Evolutionary conservation across 2,329 filamentous ascomycete species (phyloP), one percentile per base, ranked within the genome.

Genomic region (Colletotrichum spinosum): DNA sequence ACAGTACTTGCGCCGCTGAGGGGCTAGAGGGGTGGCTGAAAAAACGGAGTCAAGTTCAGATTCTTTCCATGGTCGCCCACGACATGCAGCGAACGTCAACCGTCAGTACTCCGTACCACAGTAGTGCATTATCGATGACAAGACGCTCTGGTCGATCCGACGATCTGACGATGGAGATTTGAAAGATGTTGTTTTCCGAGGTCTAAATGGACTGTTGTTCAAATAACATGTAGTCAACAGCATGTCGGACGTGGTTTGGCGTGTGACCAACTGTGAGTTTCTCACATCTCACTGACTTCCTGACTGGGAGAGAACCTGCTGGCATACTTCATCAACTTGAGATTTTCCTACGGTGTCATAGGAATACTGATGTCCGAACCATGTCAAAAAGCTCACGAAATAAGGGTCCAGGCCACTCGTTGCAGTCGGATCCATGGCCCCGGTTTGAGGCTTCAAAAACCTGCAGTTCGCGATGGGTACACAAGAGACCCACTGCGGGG

Each of bases 41-140:
- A 60, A 65, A 65, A 48, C 63, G 63, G 63, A 63, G 63, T 57
- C 48, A 10, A 13, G 58, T 42, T 52, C 58, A 65, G 63, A 65
- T 65, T 65, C 63, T 65, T 65, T 65, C 52, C 41, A 51, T 55
- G 63, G 63, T 65, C 58, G 48, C 63, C 48, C 25, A 65, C 63
- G 63, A 65, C 35, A 33, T 65, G 63, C 63, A 65, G 52, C 52
- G 41, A 42, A 62, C 17, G 8, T 45, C 48, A 54, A 65, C 53
- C 48, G 42, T 58, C 63, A 59, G 58, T 25, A 25, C 25, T 25
- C 25, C 25, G 25, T 25, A 25, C 25, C 25, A 25, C 25, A 25
- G 25, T 65, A 59, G 62, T 65, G 63, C 13, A 56, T 25, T 25
- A 33, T 25, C 34, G 46, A 55, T 13, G 41, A 38, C 58, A 56